phyloP scores from a whole-genome alignment of 1,139 yeast genomes.

The Geotrichum carabidarum region DNA sequence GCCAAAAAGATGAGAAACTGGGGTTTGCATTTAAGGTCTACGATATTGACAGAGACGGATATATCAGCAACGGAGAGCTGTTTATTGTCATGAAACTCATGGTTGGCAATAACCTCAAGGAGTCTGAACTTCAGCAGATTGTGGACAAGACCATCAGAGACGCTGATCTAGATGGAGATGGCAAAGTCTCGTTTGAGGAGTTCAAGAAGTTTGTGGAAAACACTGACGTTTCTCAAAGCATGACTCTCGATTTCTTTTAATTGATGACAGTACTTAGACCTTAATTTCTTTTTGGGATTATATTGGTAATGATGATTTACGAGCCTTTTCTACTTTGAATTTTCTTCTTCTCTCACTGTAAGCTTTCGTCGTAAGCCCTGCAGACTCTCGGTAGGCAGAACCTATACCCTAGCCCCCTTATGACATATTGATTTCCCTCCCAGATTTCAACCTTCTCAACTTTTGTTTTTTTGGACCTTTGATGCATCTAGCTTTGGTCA shows the following conservation, averaged over 20 bases:
- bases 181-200: slow-evolving; percentile 79
- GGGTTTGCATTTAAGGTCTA: slow-evolving; percentile 87
- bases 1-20: slow-evolving; percentile 75
- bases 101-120: slow-evolving; percentile 90
- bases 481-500: neutral
- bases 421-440: no score
- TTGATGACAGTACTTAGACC: neutral
- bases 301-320: no score
- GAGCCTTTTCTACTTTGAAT: no score
- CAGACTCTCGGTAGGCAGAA: no score
- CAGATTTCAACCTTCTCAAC: no score
- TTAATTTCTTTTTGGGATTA: neutral
- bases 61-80: slow-evolving; percentile 87
- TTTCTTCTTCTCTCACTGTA: no score
- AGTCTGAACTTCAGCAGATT: slow-evolving; percentile 84
- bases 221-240: slow-evolving; percentile 39
- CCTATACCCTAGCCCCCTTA: no score
- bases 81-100: slow-evolving; percentile 89
- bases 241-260: slow-evolving; percentile 39
- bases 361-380: no score
- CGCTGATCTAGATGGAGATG: slow-evolving; percentile 88
- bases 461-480: neutral
- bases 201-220: slow-evolving; percentile 50
- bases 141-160: slow-evolving; percentile 97
- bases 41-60: slow-evolving; percentile 94